Base-by-base conservation (phyloP, 768 basidiomycete genomes). In the Suillus tomentosus region DNA sequence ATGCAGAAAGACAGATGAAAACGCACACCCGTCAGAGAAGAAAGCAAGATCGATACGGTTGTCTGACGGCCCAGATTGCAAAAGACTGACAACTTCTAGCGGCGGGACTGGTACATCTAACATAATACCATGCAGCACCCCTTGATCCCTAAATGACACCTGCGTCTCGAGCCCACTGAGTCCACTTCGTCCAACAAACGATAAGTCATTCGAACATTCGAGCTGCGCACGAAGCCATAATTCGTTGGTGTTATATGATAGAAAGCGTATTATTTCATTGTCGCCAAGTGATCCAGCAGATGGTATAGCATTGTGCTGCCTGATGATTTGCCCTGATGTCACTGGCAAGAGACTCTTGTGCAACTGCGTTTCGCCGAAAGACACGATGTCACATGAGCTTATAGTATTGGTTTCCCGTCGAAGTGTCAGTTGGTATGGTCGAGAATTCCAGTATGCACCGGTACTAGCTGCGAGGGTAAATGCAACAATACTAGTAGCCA, bases 21-120 rank as follows among this genome's bases (percentile, higher is more conserved):
- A 80, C 89, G 65, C 73, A 91, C 91, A 92, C 40, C 91, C 91
- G 66, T 92, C 90, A 0, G 85, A 82, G 73, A 92, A 91, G 76
- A 92, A 92, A 13, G 90, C 85, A 10, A 93, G 76, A 76, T 91
- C 86, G 31, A 91, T 84, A 19, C 91, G 84, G 71, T 92, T 92
- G 43, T 72, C 71, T 13, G 85, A 81, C 9, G 84, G 79, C 0
- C 91, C 91, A 39, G 90, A 88, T 6, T 82, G 76, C 34, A 85
- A 77, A 31, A 92, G 78, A 50, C 87, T 86, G 11, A 80, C 67
- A 9, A 91, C 70, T 63, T 88, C 82, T 42, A 90, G 76, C 2
- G 80, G 79, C 1, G 86, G 87, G 1, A 73, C 36, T 36, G 67
- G 62, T 17, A 67, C 63, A 17, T 60, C 66, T 50, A 65, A 62